A percentile compares a stretch with the other conserved stretches of the same genome.
phyloP scores from a whole-genome alignment of 257 asterid genomes.

The Petunia axillaris region DNA sequence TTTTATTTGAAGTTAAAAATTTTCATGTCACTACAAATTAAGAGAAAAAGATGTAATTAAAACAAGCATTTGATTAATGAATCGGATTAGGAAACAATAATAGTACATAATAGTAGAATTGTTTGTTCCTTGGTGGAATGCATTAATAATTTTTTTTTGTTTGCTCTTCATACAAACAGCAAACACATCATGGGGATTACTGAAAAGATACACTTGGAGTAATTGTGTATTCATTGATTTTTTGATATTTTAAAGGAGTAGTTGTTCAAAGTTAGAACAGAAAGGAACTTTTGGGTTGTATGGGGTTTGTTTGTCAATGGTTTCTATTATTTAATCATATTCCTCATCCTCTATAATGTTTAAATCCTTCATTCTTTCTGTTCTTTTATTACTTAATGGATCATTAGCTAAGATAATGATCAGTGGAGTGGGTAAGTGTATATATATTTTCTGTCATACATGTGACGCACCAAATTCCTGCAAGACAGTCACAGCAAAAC shows the following conservation, averaged over 20 bases:
- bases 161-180: not conserved
- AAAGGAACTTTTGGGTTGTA: not conserved
- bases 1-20: not conserved
- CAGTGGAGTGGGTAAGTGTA: not conserved
- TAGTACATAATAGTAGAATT: not conserved
- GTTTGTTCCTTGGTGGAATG: not conserved
- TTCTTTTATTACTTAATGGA: not conserved
- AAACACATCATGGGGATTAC: not conserved
- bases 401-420: not conserved
- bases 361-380: not conserved
- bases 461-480: conserved; percentile 10
- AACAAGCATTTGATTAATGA: conserved; percentile 16
- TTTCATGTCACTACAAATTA: not conserved
- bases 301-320: not conserved
- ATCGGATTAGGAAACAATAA: not conserved
- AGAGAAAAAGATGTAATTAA: not conserved
- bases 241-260: not conserved
- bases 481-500: not conserved
- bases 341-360: not conserved
- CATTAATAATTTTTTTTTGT: not conserved
- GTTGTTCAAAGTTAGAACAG: not conserved
- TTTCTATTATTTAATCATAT: not conserved
- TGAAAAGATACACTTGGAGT: not conserved
- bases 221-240: not conserved
- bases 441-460: not conserved